A percentile compares a stretch with the other conserved stretches of the same genome.
These are phyloP conservation scores for Marasmius oreades DNA, from an alignment of 1,284 basidiomycete species.

Conservation along the genomic window DNA sequence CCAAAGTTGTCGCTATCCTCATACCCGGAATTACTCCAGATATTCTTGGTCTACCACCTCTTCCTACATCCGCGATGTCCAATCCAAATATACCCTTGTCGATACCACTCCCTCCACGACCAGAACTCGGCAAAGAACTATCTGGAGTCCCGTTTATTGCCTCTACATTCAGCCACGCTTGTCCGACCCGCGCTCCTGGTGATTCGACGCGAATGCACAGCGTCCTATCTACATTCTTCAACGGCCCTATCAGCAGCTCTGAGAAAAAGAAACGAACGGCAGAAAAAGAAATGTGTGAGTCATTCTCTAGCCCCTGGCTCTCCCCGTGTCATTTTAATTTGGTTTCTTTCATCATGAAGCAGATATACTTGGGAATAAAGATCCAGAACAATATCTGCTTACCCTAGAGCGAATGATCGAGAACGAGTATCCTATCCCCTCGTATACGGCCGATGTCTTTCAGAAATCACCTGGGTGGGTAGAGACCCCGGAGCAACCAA, in stretches of 20 bases:
- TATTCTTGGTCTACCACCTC: conserved; percentile 64
- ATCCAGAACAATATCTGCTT: conserved; percentile 71
- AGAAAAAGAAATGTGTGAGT: conserved; percentile 52
- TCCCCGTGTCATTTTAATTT: neutral
- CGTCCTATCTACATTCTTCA: conserved; percentile 80
- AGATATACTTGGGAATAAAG: conserved; percentile 33
- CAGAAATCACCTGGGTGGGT: conserved; percentile 63
- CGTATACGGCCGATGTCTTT: conserved; percentile 71
- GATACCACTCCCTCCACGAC: conserved; percentile 47
- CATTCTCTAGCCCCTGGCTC: conserved; percentile 1
- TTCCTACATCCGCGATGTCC: conserved; percentile 56
- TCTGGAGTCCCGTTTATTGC: conserved; percentile 69
- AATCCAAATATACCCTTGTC: conserved; percentile 67
- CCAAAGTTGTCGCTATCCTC: conserved; percentile 75
- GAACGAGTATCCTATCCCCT: conserved; percentile 85
- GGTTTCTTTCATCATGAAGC: neutral
- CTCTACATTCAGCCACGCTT: conserved; percentile 85
- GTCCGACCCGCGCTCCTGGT: conserved; percentile 87
- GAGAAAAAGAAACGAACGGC: conserved; percentile 69
- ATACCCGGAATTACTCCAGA: conserved; percentile 79
- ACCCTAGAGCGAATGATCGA: conserved; percentile 84
- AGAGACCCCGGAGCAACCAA: conserved; percentile 64
- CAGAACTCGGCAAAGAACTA: conserved; percentile 26
- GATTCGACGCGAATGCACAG: conserved; percentile 82
- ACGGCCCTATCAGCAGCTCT: conserved; percentile 71